Base-by-base conservation (phyloP, 192 early-diverging fungal genomes). In the Coemansia sp. region DNA sequence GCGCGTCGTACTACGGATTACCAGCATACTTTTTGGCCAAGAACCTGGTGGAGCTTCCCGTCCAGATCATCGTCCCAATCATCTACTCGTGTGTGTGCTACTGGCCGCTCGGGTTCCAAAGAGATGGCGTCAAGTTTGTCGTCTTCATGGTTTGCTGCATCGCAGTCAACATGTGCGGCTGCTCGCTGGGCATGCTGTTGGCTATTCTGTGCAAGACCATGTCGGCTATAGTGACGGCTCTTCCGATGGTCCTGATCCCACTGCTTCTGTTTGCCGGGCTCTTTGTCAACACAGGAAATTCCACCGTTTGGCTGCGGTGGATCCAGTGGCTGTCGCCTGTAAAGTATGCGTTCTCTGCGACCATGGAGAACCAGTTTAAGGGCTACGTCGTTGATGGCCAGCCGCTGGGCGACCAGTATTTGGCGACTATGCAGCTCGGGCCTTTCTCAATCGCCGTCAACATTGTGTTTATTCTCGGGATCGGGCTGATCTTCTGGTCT, bases 191-290 rank as follows among this genome's bases (percentile, higher is more conserved):
- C 15, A 76, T 87, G 23, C 63, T 81, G 33, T 59, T 87, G 35
- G 88, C 78, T n/a, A 82, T 80, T 16, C 21, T 74, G 20, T 86
- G 88, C 56, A n/a, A 62, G 5, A 66, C 66, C 23, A 71, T 89
- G 41, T 57, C 77, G 38, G 66, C 86, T 20, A 78, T 86, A 14
- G 57, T 88, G 46, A 64, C 73, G 1, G 72, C 75, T 4, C 57
- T 85, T 20, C 88, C 88, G 0, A 43, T 71, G 61, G 66, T 86
- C 44, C 73, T 89, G 15, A 48, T 89, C 59, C 88, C 88, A 6
- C 71, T 87, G 30, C 74, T 86, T 75, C 67, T 87, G 41, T 82
- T 87, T 69, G 76, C 77, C 34, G 88, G 88, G 8, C 84, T 89
- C 48, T 77, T 89, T 34, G 85, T 89, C 55, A 89, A 89, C 64